A percentile compares a stretch with the other conserved stretches of the same genome.
These are phyloP conservation scores for Ganoderma multipileum DNA, from an alignment of 1,284 basidiomycete genomes.

Conservation along the genomic window DNA sequence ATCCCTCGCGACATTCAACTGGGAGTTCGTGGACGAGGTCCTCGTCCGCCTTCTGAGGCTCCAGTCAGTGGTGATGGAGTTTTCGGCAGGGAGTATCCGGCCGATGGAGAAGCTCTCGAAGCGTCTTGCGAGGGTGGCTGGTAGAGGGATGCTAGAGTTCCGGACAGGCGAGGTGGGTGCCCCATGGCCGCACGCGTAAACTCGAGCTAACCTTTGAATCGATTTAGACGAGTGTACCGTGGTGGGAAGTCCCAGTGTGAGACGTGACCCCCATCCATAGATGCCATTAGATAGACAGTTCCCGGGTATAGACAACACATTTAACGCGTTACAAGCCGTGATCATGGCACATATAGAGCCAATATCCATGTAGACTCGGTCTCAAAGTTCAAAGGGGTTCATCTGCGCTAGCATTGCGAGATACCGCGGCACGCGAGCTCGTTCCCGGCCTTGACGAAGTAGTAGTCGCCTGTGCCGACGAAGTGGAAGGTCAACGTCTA, in stretches of 20 bases:
- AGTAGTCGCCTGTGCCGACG: constrained; percentile 46
- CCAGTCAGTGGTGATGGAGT: constrained; percentile 33
- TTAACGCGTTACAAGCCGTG: too few relatives aligned
- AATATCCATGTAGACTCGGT: not conserved
- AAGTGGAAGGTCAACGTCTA: not conserved
- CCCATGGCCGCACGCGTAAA: not conserved
- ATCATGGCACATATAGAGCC: not conserved
- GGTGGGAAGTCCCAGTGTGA: constrained; percentile 1
- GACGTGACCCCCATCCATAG: not conserved
- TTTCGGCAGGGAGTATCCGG: not conserved
- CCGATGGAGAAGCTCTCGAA: not conserved
- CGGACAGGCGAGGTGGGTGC: not conserved
- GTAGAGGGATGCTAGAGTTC: not conserved
- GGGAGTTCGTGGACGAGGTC: constrained; percentile 1
- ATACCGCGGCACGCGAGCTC: constrained; percentile 40
- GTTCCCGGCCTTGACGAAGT: constrained; percentile 46
- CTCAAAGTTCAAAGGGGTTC: not conserved
- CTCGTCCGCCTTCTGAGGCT: constrained; percentile 31
- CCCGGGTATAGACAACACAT: not conserved
- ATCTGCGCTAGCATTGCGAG: constrained; percentile 28
- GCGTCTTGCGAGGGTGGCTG: not conserved
- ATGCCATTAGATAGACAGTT: not conserved
- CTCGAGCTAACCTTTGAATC: not conserved
- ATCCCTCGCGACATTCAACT: not conserved
- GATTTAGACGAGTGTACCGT: not conserved